These are phyloP conservation scores for Pyrrhoderma noxium DNA, from an alignment of 1,284 basidiomycete genomes.

Conservation along the genomic window DNA sequence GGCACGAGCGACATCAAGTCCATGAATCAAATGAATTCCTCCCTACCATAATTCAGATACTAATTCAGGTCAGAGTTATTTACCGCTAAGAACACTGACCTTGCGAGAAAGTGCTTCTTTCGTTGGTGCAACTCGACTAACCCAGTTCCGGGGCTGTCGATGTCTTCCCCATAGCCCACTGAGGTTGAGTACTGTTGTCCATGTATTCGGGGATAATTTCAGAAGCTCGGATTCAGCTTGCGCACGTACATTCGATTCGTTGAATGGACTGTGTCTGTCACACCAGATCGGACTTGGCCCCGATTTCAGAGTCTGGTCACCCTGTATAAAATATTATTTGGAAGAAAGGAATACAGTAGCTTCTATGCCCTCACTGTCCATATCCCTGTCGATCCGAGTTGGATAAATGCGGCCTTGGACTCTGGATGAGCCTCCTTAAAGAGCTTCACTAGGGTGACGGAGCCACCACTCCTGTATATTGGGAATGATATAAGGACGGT, in stretches of 20 bases:
- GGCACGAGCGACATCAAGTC: conserved; percentile 48
- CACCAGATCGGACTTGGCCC: conserved; percentile 32
- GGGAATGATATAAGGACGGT: conserved; percentile 62
- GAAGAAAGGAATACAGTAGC: not conserved
- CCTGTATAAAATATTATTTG: conserved; percentile 5
- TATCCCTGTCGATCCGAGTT: conserved; percentile 56
- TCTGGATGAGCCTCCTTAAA: conserved; percentile 30
- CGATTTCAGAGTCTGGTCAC: conserved; percentile 13
- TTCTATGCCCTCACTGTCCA: conserved; percentile 48
- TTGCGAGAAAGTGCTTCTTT: conserved; percentile 47
- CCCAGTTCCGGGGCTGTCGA: conserved; percentile 43
- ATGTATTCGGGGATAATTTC: conserved; percentile 33
- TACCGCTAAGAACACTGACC: conserved; percentile 26
- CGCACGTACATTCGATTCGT: conserved; percentile 35
- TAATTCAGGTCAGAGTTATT: not conserved
- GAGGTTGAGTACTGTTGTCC: conserved; percentile 53
- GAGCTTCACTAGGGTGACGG: conserved; percentile 29
- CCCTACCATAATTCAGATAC: conserved; percentile 29
- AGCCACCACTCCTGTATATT: conserved; percentile 39
- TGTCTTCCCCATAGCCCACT: conserved; percentile 54
- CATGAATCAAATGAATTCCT: conserved; percentile 54
- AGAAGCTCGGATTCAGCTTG: conserved; percentile 50
- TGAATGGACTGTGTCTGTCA: conserved; percentile 44
- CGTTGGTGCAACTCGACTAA: conserved; percentile 42
- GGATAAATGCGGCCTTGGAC: conserved; percentile 38